Base-by-base conservation (phyloP, 495 filamentous ascomycete species). In the Neurospora sp. region DNA sequence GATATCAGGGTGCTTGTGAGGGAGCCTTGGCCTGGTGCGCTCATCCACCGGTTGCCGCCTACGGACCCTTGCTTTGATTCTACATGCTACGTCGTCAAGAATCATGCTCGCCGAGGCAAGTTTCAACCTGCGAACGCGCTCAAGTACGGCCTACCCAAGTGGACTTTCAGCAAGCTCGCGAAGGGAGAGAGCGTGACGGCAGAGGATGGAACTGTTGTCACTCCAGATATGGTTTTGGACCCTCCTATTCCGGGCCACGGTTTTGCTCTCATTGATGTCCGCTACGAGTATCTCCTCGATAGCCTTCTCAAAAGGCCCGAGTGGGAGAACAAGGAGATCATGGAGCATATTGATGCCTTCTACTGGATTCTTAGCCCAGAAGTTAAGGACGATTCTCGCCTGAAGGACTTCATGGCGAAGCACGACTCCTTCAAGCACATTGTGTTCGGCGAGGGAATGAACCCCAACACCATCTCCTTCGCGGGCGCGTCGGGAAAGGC, bases 41-140 rank as follows among this genome's bases (percentile, higher is more conserved):
- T 86, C 71, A 81, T 93, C 17, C 79, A 86, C 2, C 80, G 74
- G 13, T 85, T 97, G 1, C 95, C 94, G 6, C 81, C 83, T 5
- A 92, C 94, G 0, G 81, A 82, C 40, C 90, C 88, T 15, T 88
- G 88, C 3, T 79, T 80, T 15, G 88, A 91, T 42, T 90, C 94
- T 13, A 82, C 97, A 70, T 97, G 90, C 66, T 99, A 98, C 79
- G 89, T 99, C 76, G 84, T 97, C 71, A 91, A 91, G 69, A 89
- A 84, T 39, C 89, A 94, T 73, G 85, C 88, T 59, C 84, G 90
- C 42, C 88, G 95, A 36, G 96, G 96, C 17, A 94, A 91, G 77
- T 98, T 99, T 78, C 83, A 91, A 34, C 79, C 86, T 5, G 73
- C 84, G n/a, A 87, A 83, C 73, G 96, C 94, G 0, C 80, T 75